Conservation (phyloP, 2,329 filamentous ascomycete genomes). For the Trichoderma koningiopsis region DNA sequence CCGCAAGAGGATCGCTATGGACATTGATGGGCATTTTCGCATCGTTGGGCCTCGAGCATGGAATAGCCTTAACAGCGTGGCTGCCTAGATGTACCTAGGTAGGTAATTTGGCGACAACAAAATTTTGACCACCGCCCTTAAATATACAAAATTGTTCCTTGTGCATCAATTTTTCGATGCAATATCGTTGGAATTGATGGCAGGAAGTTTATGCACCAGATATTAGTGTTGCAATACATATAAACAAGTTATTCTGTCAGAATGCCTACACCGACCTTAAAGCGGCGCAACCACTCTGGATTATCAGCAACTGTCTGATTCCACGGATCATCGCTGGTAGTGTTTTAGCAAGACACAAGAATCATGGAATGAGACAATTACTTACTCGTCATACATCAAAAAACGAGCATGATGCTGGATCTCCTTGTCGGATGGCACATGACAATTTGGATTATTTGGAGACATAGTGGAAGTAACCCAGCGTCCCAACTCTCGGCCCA, state of each 20-base stretch:
- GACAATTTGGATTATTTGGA: not conserved
- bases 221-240: no score
- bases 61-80: no score
- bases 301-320: not conserved
- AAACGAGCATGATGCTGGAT: not conserved
- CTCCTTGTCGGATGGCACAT: not conserved
- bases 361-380: constrained; percentile 31
- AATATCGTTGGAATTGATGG: no score
- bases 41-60: no score
- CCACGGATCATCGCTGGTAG: not conserved
- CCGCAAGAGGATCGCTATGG: no score
- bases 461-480: not conserved
- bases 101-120: no score
- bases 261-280: not conserved
- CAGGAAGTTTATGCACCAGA: no score
- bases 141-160: no score
- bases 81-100: no score
- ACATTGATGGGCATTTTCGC: no score
- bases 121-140: no score
- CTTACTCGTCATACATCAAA: not conserved
- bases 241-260: not conserved
- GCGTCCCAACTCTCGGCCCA: not conserved
- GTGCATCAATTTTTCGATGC: no score
- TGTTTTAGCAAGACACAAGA: not conserved
- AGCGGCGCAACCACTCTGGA: not conserved